phyloP scores from a whole-genome alignment of 306 rosid species.

The Crotalaria pallida region DNA sequence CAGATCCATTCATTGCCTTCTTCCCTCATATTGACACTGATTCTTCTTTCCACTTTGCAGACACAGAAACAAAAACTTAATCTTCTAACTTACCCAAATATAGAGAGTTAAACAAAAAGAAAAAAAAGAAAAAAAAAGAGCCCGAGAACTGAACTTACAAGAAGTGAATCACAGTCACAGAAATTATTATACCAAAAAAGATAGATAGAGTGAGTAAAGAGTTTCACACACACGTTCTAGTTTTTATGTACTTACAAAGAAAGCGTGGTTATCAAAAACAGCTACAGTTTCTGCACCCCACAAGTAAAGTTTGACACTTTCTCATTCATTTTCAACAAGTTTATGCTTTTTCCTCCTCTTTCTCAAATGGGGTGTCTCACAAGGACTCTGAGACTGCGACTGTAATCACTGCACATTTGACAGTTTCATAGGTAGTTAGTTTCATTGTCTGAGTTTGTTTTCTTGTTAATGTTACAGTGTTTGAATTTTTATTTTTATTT shows the following conservation, averaged over 20 bases:
- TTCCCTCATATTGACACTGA: constrained; percentile 42
- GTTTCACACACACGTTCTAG: not conserved
- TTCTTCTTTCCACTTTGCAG: constrained; percentile 34
- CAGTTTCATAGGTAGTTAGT: constrained; percentile 9
- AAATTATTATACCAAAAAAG: not conserved
- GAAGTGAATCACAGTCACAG: not conserved
- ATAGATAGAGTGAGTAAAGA: not conserved
- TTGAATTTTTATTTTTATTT: constrained; percentile 21
- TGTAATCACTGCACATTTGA: not conserved
- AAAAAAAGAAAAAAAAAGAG: not conserved
- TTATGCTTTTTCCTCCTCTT: not conserved
- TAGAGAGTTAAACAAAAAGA: not conserved
- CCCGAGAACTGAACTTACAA: not conserved
- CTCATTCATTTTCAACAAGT: constrained; percentile 24
- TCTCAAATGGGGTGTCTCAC: constrained; percentile 19
- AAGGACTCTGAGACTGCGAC: not conserved
- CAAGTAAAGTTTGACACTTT: constrained; percentile 31
- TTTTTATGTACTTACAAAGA: not conserved
- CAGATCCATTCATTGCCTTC: constrained; percentile 55
- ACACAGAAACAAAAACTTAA: not conserved
- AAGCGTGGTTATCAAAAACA: not conserved
- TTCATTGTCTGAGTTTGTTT: constrained; percentile 20
- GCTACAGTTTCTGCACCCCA: constrained; percentile 14
- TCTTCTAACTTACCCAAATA: constrained; percentile 4
- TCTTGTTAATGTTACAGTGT: constrained; percentile 15